Percentiles rank a stretch among this genome's conserved stretches.
Conservation (phyloP, 331 rosid genomes). For the Ulmus americana region DNA sequence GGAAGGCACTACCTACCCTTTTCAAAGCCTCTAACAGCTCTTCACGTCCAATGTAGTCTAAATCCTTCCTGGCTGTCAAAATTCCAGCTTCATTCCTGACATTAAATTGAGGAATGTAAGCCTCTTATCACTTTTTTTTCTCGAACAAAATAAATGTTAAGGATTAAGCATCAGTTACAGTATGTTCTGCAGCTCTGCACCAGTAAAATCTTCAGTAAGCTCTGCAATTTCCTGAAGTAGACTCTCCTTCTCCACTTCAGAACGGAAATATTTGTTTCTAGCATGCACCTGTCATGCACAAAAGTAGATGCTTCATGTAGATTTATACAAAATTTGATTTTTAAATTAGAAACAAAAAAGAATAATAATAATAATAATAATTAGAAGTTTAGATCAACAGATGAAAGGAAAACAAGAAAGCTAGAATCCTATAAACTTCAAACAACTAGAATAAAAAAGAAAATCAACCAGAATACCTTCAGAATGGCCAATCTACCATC, state of each 20-base stretch:
- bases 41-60: conserved; percentile 77
- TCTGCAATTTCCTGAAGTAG: conserved; percentile 81
- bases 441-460: background rate
- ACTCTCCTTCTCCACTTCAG: conserved; percentile 70
- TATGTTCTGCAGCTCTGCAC: conserved; percentile 97
- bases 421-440: conserved; percentile 9
- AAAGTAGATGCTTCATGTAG: conserved; percentile 1
- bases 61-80: conserved; percentile 96
- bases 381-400: too few relatives aligned
- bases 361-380: too few relatives aligned
- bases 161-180: conserved; percentile 44
- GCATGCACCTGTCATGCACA: conserved; percentile 76
- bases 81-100: conserved; percentile 99
- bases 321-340: background rate
- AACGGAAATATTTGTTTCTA: conserved; percentile 73
- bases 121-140: conserved; percentile 10
- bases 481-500: conserved; percentile 93
- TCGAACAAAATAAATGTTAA: conserved; percentile 5
- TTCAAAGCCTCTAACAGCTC: conserved; percentile 94
- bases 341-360: too few relatives aligned
- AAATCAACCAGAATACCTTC: conserved; percentile 46
- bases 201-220: conserved; percentile 88
- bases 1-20: conserved; percentile 53
- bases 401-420: conserved; percentile 8
- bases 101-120: conserved; percentile 32